phyloP scores from a whole-genome alignment of 306 rosid genomes.

The Hippophae rhamnoides region DNA sequence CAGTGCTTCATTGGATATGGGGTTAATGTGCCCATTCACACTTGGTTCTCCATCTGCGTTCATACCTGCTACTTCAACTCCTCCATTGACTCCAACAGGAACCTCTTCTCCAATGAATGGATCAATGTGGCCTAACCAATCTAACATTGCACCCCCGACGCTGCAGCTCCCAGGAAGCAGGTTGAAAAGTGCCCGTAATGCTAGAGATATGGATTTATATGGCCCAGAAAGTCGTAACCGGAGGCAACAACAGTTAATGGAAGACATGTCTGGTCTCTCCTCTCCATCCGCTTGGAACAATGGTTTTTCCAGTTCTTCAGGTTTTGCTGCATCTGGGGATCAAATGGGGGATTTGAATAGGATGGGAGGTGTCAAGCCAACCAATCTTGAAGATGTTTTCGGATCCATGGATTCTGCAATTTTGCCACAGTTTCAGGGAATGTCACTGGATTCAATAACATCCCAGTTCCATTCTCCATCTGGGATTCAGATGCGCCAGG shows the following conservation, averaged over 20 bases:
- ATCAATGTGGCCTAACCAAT: conserved; percentile 47
- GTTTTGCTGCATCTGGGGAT: conserved; percentile 20
- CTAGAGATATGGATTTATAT: conserved; percentile 47
- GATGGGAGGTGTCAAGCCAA: conserved; percentile 42
- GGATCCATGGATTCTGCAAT: conserved; percentile 45
- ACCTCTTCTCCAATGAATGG: conserved; percentile 46
- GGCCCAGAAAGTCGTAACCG: conserved; percentile 36
- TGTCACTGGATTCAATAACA: conserved; percentile 40
- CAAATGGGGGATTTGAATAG: conserved; percentile 38
- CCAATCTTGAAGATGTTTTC: conserved; percentile 52
- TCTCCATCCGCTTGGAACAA: conserved; percentile 51
- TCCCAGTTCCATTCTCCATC: conserved; percentile 46
- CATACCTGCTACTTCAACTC: conserved; percentile 39
- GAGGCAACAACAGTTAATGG: conserved; percentile 45
- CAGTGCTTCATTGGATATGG: conserved; percentile 36
- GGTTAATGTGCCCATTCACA: conserved; percentile 36
- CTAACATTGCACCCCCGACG: conserved; percentile 36
- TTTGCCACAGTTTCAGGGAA: conserved; percentile 48
- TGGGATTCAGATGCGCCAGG: conserved; percentile 43
- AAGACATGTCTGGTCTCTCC: conserved; percentile 40
- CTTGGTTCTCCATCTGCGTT: conserved; percentile 41
- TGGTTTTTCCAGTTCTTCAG: conserved; percentile 14
- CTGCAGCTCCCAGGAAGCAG: conserved; percentile 59
- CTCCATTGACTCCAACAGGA: conserved; percentile 47
- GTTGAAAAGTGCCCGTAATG: conserved; percentile 39